These are phyloP conservation scores for Lepiota venenata DNA, from an alignment of 768 basidiomycete genomes.

Conservation along the genomic window DNA sequence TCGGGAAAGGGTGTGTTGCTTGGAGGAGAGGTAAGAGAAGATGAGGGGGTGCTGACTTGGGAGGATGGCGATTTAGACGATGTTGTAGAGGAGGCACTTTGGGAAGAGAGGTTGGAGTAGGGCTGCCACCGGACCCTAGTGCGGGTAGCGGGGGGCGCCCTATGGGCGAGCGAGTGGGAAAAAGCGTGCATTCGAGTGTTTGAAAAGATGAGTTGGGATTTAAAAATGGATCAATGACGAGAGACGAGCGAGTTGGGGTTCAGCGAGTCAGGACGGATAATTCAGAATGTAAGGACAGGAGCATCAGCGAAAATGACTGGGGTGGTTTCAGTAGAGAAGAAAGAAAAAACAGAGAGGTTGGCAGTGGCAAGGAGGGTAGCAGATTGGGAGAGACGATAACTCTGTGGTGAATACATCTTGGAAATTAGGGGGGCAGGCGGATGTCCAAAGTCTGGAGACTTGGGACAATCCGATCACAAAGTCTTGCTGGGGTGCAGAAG, in stretches of 20 bases:
- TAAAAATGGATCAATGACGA: constrained; percentile 18
- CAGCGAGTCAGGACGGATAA: constrained; percentile 15
- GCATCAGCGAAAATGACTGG: constrained; percentile 29
- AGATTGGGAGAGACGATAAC: constrained; percentile 14
- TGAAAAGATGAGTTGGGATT: constrained; percentile 27
- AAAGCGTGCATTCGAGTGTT: constrained; percentile 35
- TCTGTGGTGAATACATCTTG: constrained; percentile 36
- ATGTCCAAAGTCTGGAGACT: constrained; percentile 37
- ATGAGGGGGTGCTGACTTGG: constrained; percentile 58
- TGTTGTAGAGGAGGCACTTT: constrained; percentile 31
- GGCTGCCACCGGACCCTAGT: constrained; percentile 80
- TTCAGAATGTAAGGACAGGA: constrained; percentile 31
- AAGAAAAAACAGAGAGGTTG: constrained; percentile 9
- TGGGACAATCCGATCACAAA: constrained; percentile 42
- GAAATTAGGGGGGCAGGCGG: constrained; percentile 26
- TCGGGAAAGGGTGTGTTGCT: constrained; percentile 29
- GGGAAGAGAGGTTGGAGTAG: constrained; percentile 47
- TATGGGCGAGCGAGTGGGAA: constrained; percentile 58
- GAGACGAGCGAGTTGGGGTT: constrained; percentile 26
- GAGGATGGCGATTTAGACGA: constrained; percentile 37
- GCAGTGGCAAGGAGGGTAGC: constrained; percentile 21
- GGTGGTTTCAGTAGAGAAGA: constrained; percentile 17
- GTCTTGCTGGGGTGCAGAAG: constrained; percentile 32
- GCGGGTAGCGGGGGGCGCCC: constrained; percentile 67
- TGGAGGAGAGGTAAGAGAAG: constrained; percentile 47